phyloP scores from a whole-genome alignment of 2,329 filamentous ascomycete species.

The Didymella keratinophila region DNA sequence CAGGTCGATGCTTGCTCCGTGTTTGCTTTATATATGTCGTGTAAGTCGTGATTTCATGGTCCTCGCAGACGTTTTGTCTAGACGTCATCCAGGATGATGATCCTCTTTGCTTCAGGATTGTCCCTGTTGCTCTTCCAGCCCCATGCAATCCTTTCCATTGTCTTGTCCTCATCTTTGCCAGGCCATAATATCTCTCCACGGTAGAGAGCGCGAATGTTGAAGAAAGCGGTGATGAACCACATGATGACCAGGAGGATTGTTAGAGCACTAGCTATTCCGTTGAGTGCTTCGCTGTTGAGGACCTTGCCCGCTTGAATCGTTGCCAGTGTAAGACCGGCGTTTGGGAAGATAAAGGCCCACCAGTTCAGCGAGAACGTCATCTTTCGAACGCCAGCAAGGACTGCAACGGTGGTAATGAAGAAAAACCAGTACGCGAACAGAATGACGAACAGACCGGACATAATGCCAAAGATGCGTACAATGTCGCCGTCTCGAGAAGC shows the following conservation, averaged over 20 bases:
- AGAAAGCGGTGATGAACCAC: constrained; percentile 62
- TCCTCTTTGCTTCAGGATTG: constrained; percentile 23
- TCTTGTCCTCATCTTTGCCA: constrained; percentile 53
- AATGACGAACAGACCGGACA: constrained; percentile 57
- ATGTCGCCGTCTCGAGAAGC: constrained; percentile 46
- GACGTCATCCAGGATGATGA: constrained; percentile 5
- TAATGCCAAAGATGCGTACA: constrained; percentile 54
- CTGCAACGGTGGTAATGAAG: constrained; percentile 52
- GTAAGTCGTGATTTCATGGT: neutral
- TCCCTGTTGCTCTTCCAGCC: constrained; percentile 34
- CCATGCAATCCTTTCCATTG: constrained; percentile 37
- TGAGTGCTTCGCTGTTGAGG: constrained; percentile 61
- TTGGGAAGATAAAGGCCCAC: constrained; percentile 73
- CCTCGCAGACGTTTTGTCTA: neutral
- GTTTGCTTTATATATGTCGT: neutral
- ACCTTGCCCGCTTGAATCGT: constrained; percentile 65
- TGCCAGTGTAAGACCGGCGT: constrained; percentile 68
- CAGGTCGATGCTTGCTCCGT: neutral
- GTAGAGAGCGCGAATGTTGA: constrained; percentile 60
- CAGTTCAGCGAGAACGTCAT: constrained; percentile 51
- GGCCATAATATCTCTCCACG: constrained; percentile 63
- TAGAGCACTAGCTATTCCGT: constrained; percentile 63
- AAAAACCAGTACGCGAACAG: constrained; percentile 62
- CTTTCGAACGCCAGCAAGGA: constrained; percentile 49
- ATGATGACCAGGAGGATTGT: constrained; percentile 63